Evolutionary conservation across 1,284 basidiomycete genomes (phyloP), one percentile per base, ranked within the genome.

Genomic region (Sporisorium graminicola): DNA sequence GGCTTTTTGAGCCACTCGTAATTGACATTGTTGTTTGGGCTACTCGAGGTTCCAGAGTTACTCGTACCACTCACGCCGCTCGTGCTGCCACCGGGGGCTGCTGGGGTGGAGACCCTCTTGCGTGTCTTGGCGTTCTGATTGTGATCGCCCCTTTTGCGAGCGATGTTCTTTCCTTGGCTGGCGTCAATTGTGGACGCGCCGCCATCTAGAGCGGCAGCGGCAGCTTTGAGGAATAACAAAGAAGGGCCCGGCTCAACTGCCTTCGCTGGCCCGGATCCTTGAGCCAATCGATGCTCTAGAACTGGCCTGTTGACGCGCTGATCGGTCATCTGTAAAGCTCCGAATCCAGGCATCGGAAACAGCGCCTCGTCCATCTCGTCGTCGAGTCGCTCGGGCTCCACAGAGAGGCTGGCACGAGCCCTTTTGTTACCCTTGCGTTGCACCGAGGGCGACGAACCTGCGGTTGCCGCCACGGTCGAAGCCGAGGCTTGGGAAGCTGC

Each of bases 301-400:
- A 14, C 27, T n/a, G n/a, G 26, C 46, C 26, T 26, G 3, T 29
- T 14, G 29, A 31, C 29, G 6, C 5, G 20, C 24, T 12, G 22
- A 37, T 13, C 50, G 16, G 31, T 31, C 31, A 57, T 24, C 43
- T 35, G 31, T 18, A 29, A 24, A 18, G 16, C 44, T 14, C 16
- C 60, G 22, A 60, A 18, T 12, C 75, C 75, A 12, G 75, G 75
- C 75, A 77, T 74, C 13, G 75, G 75, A n/a, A 62, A 77, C 9
- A 62, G 37, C 6, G 26, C 44, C n/a, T 77, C 75, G 37, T 77
- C 65, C 49, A 52, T 58, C 49, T 74, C 71, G 35, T 77, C 67
- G 44, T 77, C 75, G 10, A 77, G 71, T 20, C 52, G 26, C 55
- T 77, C 71, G 0, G 54, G 58, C 29, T 77, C 75, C 9, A 77